Evolutionary conservation across 164 flowering plant genomes (phyloP).

Genomic region (Buxus sempervirens): DNA sequence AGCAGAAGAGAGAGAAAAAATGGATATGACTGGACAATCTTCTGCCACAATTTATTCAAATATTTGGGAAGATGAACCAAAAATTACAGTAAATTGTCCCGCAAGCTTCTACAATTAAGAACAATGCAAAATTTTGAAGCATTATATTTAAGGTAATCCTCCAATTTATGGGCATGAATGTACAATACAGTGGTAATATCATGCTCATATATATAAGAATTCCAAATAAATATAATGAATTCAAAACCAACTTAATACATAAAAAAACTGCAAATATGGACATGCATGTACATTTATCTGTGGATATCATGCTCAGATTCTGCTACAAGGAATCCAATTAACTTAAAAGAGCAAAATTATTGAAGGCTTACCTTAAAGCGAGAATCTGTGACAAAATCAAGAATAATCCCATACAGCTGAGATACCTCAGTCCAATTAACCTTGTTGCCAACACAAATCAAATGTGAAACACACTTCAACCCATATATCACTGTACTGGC

Average conservation of each 20-base stretch:
- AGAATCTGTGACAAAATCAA: slow-evolving; percentile 51
- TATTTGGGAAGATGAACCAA: background rate
- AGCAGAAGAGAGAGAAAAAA: background rate
- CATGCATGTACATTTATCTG: too few relatives aligned
- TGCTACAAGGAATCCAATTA: background rate
- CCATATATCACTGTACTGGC: slow-evolving; percentile 33
- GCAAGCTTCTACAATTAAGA: background rate
- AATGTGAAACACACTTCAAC: slow-evolving; percentile 50
- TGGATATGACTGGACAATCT: background rate
- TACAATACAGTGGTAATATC: too few relatives aligned
- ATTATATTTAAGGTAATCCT: background rate
- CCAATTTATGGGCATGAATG: background rate
- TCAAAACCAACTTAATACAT: too few relatives aligned
- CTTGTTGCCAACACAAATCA: slow-evolving; percentile 39
- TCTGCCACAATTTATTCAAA: background rate
- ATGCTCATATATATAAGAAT: too few relatives aligned
- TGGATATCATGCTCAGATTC: background rate
- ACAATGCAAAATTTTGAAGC: background rate
- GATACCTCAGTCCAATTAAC: slow-evolving; percentile 46
- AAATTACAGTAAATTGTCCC: background rate
- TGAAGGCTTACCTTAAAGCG: slow-evolving; percentile 49
- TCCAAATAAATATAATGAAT: too few relatives aligned
- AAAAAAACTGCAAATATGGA: background rate
- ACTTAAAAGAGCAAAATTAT: background rate
- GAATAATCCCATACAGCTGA: slow-evolving; percentile 38